Evolutionary conservation across 2,329 filamentous ascomycete genomes (phyloP).

Genomic region (Pseudogymnoascus sp.): DNA sequence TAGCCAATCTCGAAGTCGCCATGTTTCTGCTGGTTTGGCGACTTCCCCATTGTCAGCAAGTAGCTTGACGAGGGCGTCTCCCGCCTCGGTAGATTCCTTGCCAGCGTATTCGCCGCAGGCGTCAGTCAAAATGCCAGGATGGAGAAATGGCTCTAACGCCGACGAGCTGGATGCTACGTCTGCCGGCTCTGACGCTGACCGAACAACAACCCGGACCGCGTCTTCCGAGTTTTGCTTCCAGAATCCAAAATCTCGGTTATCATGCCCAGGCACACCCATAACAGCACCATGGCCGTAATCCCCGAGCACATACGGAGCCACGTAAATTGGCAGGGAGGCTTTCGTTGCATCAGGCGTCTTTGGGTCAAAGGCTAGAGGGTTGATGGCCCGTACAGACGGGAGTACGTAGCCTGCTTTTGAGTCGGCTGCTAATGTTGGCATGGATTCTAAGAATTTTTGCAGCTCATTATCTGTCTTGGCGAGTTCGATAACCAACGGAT

Average conservation of each 20-base stretch:
- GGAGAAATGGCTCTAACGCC: slow-evolving; percentile 48
- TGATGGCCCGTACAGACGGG: slow-evolving; percentile 50
- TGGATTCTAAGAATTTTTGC: slow-evolving; percentile 57
- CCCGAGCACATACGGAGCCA: slow-evolving; percentile 75
- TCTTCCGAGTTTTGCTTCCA: slow-evolving; percentile 62
- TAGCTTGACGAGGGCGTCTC: slow-evolving; percentile 48
- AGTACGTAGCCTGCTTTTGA: slow-evolving; percentile 62
- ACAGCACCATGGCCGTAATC: slow-evolving; percentile 83
- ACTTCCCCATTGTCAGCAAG: slow-evolving; percentile 44
- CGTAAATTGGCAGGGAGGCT: slow-evolving; percentile 62
- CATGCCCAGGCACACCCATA: slow-evolving; percentile 87
- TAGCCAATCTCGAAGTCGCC: slow-evolving; percentile 81
- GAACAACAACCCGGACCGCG: slow-evolving; percentile 56
- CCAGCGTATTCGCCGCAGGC: slow-evolving; percentile 58
- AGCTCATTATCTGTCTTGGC: slow-evolving; percentile 54
- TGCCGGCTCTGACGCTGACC: slow-evolving; percentile 33
- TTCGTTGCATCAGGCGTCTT: slow-evolving; percentile 42
- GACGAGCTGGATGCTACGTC: slow-evolving; percentile 36
- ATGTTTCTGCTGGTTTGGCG: slow-evolving; percentile 60
- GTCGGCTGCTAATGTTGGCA: slow-evolving; percentile 46
- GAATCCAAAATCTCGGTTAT: slow-evolving; percentile 68
- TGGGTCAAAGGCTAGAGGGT: slow-evolving; percentile 54
- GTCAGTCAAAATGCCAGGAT: slow-evolving; percentile 59
- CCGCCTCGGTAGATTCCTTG: slow-evolving; percentile 54
- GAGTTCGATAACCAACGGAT: slow-evolving; percentile 57